Conservation (phyloP, 768 basidiomycete genomes). For the Zangia roseola region DNA sequence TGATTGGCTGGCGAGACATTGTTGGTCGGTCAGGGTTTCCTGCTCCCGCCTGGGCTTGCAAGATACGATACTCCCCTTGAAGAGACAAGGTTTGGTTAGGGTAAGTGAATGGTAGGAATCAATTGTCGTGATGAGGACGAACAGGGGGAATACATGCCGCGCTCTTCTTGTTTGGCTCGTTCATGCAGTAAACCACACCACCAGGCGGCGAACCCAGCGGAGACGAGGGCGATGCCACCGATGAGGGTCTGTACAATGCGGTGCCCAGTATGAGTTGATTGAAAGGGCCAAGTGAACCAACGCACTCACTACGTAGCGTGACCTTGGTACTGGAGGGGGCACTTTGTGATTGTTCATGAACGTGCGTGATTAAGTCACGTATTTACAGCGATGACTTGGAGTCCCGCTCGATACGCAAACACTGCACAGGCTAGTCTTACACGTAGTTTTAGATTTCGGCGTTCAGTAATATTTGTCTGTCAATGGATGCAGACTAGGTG, state of each 20-base stretch:
- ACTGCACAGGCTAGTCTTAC: too few relatives aligned
- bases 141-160: slow-evolving; percentile 20
- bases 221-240: slow-evolving; percentile 23
- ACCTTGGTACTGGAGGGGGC: slow-evolving; percentile 13
- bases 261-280: background rate
- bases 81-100: background rate
- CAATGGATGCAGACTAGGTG: too few relatives aligned
- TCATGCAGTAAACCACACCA: slow-evolving; percentile 22
- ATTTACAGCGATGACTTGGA: too few relatives aligned
- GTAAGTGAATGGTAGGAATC: background rate
- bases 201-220: slow-evolving; percentile 15
- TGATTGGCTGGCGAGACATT: background rate
- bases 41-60: slow-evolving; percentile 18
- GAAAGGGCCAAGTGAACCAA: too few relatives aligned
- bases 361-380: too few relatives aligned
- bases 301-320: slow-evolving; percentile 7
- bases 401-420: too few relatives aligned
- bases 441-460: too few relatives aligned
- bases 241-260: slow-evolving; percentile 21
- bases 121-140: background rate
- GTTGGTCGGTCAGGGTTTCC: slow-evolving; percentile 18
- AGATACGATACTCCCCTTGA: slow-evolving; percentile 29
- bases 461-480: too few relatives aligned
- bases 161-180: slow-evolving; percentile 21
- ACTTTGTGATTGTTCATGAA: too few relatives aligned